Conservation (phyloP, 140 eudicot species). For the Stevia rebaudiana region DNA sequence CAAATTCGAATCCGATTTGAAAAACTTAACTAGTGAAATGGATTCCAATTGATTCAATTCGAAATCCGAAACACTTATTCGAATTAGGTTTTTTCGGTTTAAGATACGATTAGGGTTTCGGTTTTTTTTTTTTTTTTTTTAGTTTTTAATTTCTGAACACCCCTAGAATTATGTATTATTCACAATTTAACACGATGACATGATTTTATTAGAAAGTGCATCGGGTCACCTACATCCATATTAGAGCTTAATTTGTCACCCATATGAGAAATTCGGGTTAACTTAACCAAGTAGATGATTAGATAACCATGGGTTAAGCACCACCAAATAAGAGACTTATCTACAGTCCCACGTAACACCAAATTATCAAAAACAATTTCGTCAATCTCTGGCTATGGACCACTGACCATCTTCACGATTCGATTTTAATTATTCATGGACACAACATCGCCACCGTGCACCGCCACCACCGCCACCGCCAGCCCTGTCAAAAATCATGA, state of each 20-base stretch:
- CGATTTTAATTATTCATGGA: conserved; percentile 23
- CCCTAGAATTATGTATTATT: no score
- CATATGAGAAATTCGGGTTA: conserved; percentile 16
- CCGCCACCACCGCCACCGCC: conserved; percentile 2
- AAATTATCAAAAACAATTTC: conserved; percentile 7
- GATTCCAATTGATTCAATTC: no score
- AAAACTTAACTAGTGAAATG: no score
- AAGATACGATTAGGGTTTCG: no score
- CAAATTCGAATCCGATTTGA: no score
- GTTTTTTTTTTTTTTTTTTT: no score
- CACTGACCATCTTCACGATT: conserved; percentile 9
- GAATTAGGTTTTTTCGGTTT: no score
- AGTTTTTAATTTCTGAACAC: no score
- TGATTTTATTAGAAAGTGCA: not conserved
- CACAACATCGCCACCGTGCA: conserved; percentile 29
- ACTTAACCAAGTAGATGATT: conserved; percentile 31
- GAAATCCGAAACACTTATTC: no score
- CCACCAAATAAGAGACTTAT: conserved; percentile 34
- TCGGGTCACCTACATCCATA: conserved; percentile 19
- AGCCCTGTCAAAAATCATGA: conserved; percentile 37
- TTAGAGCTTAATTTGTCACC: not conserved
- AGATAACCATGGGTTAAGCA: conserved; percentile 38
- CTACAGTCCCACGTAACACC: conserved; percentile 28
- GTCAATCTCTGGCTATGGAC: conserved; percentile 16
- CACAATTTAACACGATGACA: not conserved